Evolutionary conservation across 1,284 basidiomycete genomes (phyloP).

Genomic region (Trametes pubescens): DNA sequence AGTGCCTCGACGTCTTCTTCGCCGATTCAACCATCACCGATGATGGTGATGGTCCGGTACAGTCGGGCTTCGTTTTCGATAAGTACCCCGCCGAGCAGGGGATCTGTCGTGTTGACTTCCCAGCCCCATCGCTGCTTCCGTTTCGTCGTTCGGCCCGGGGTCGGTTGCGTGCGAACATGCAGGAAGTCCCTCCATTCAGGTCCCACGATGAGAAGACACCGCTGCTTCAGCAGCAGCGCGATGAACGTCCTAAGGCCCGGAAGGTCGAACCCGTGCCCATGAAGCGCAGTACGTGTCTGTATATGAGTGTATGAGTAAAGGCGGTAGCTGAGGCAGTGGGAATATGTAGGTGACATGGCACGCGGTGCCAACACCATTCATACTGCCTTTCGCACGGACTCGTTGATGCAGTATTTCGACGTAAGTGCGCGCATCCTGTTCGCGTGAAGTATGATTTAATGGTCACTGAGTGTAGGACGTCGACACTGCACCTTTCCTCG

Average conservation of each 20-base stretch:
- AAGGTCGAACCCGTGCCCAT: constrained; percentile 7
- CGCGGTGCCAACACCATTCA: constrained; percentile 10
- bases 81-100: not conserved
- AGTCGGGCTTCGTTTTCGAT: not conserved
- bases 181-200: not conserved
- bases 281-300: constrained; percentile 12
- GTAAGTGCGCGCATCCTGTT: constrained; percentile 3
- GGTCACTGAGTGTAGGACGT: constrained; percentile 8
- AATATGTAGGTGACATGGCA: constrained; percentile 12
- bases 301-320: not conserved
- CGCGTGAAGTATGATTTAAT: not conserved
- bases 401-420: constrained; percentile 21
- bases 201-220: not conserved
- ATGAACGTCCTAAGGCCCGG: not conserved
- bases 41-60: not conserved
- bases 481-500: constrained; percentile 22
- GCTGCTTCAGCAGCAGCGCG: not conserved
- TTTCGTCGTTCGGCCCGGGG: not conserved
- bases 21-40: not conserved
- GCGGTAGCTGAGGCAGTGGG: not conserved
- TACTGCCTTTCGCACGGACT: constrained; percentile 19
- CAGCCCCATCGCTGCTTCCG: not conserved
- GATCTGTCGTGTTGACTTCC: not conserved
- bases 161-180: not conserved
- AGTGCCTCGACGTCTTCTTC: not conserved